Conservation (phyloP, 495 filamentous ascomycete species). For the Penicillium antarcticum region DNA sequence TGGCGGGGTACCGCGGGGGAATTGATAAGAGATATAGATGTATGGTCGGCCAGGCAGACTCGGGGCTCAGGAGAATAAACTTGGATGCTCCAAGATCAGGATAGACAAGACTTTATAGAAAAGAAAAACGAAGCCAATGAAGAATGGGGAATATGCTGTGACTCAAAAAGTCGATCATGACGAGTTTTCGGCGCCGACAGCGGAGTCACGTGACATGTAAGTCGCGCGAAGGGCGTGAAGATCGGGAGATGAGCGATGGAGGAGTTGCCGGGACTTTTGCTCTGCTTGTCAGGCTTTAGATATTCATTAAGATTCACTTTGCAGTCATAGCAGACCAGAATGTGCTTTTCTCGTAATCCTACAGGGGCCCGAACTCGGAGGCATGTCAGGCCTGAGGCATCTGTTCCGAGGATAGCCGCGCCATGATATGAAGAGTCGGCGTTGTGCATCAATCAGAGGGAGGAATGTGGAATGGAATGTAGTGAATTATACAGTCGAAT, state of each 20-base stretch:
- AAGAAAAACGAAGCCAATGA: slow-evolving; percentile 16
- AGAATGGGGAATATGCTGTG: slow-evolving; percentile 19
- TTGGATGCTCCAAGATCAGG: not conserved
- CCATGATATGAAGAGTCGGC: not conserved
- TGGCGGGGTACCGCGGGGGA: slow-evolving; percentile 31
- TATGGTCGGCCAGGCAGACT: slow-evolving; percentile 1
- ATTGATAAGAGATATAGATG: slow-evolving; percentile 18
- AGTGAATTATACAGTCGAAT: slow-evolving; percentile 9
- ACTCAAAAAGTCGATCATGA: slow-evolving; percentile 29
- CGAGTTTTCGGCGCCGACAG: slow-evolving; percentile 29
- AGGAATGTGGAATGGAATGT: not conserved
- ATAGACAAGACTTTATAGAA: slow-evolving; percentile 11
- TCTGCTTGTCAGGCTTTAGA: not conserved
- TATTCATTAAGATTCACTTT: not conserved
- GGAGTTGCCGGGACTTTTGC: not conserved
- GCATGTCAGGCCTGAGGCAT: slow-evolving; percentile 6
- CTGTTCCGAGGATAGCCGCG: slow-evolving; percentile 19
- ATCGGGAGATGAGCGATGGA: not conserved
- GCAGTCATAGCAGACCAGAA: not conserved
- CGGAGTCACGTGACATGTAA: slow-evolving; percentile 25
- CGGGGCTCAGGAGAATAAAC: not conserved
- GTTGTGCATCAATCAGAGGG: not conserved
- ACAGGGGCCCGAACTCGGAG: slow-evolving; percentile 22
- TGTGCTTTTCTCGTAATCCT: not conserved
- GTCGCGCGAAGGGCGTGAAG: not conserved